Conservation (phyloP, 345 rosid species). For the Hypericum perforatum region DNA sequence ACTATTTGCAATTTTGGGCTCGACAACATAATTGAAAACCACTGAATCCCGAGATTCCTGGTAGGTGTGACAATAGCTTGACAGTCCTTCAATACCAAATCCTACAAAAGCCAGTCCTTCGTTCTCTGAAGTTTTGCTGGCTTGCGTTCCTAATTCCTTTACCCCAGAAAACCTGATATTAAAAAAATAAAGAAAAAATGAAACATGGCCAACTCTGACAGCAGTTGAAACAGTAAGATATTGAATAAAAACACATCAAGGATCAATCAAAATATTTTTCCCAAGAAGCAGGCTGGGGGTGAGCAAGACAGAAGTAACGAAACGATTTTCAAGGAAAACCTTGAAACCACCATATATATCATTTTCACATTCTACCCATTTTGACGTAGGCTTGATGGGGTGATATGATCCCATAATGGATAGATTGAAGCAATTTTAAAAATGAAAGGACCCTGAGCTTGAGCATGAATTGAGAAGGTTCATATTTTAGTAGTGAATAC, state of each 20-base stretch:
- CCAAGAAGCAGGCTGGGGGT: too few species aligned
- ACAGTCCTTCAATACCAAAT: slow-evolving; percentile 36
- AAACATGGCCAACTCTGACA: neutral
- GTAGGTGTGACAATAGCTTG: slow-evolving; percentile 53
- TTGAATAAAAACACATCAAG: neutral
- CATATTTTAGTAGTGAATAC: too few species aligned
- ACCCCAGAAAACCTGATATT: slow-evolving; percentile 20
- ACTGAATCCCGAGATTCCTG: slow-evolving; percentile 29
- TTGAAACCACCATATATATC: too few species aligned
- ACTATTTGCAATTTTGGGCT: slow-evolving; percentile 29
- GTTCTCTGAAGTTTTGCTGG: slow-evolving; percentile 54
- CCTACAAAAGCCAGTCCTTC: slow-evolving; percentile 35
- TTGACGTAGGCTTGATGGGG: too few species aligned
- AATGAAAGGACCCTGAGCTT: too few species aligned
- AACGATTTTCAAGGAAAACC: too few species aligned
- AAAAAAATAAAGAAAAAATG: slow-evolving; percentile 7
- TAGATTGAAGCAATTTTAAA: too few species aligned
- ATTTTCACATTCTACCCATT: too few species aligned
- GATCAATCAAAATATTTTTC: too few species aligned
- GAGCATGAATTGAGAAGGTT: too few species aligned
- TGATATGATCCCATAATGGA: too few species aligned
- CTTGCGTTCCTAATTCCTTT: slow-evolving; percentile 53
- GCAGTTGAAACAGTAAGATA: neutral
- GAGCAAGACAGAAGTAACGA: too few species aligned
- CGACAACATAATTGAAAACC: slow-evolving; percentile 22